Percentiles rank a stretch among this genome's conserved stretches.
phyloP scores from a whole-genome alignment of 139 green algal genomes.

The Eudorina sp. region DNA sequence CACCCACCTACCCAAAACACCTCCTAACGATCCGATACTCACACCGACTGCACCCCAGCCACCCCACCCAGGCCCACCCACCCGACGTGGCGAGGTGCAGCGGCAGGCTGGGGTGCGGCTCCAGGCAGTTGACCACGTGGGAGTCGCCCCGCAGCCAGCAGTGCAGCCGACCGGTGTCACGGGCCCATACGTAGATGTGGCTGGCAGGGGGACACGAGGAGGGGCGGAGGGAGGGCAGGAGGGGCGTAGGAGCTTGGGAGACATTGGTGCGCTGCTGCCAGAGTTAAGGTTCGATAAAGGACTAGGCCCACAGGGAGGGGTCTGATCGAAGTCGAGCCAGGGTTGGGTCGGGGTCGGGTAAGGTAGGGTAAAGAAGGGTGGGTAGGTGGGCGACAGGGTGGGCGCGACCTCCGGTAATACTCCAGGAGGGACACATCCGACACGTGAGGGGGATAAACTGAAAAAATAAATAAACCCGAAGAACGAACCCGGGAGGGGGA shows the following conservation, averaged over 20 bases:
- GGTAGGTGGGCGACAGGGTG: neutral
- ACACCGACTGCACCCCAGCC: neutral
- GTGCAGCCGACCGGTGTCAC: conserved; percentile 10
- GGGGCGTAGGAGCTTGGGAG: neutral
- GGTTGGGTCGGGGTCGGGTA: neutral
- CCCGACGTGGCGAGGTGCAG: conserved; percentile 64
- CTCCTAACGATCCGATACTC: neutral
- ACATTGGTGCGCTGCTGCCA: too few species aligned
- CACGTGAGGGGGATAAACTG: too few species aligned
- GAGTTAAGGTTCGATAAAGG: too few species aligned
- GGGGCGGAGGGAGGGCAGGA: neutral
- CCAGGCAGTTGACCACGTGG: conserved; percentile 75
- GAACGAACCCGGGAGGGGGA: too few species aligned
- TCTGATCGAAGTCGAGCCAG: neutral
- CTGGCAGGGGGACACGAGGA: neutral
- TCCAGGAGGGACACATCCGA: too few species aligned
- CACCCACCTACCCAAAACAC: neutral
- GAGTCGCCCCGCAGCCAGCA: conserved; percentile 34
- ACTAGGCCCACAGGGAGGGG: too few species aligned
- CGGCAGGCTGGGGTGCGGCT: conserved; percentile 67
- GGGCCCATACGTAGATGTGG: conserved; percentile 59
- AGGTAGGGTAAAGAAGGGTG: neutral
- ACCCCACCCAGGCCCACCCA: neutral
- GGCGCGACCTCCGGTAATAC: neutral
- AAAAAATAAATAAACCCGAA: too few species aligned